phyloP scores from a whole-genome alignment of 1,284 basidiomycete species.

The Puccinia polysora region DNA sequence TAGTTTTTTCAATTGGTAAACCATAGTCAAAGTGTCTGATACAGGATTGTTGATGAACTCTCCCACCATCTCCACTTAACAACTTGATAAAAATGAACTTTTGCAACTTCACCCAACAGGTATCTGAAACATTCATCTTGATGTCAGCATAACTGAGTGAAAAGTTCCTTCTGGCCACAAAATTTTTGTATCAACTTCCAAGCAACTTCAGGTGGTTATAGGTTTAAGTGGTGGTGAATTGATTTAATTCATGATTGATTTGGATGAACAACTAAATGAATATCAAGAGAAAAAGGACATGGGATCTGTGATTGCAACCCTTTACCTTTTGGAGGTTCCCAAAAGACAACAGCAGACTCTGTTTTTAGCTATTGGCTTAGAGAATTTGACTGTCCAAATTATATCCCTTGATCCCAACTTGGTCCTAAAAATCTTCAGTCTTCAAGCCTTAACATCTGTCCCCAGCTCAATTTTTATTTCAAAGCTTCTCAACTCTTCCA shows the following conservation, averaged over 20 bases:
- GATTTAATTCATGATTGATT: constrained; percentile 83
- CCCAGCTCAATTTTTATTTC: too few relatives aligned
- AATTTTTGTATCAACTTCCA: too few relatives aligned
- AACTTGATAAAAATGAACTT: constrained; percentile 82
- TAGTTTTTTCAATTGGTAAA: constrained; percentile 82
- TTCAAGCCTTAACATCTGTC: too few relatives aligned
- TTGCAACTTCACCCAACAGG: constrained; percentile 90
- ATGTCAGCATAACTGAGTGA: too few relatives aligned
- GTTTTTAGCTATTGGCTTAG: constrained; percentile 92
- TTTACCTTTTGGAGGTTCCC: constrained; percentile 90
- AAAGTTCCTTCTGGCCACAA: too few relatives aligned
- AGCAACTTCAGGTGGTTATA: too few relatives aligned
- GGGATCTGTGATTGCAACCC: constrained; percentile 87
- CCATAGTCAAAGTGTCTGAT: constrained; percentile 93
- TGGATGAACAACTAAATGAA: constrained; percentile 93
- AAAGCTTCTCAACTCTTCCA: too few relatives aligned
- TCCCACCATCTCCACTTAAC: constrained; percentile 91
- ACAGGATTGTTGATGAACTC: constrained; percentile 90
- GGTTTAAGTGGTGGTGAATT: too few relatives aligned
- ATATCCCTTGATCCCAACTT: too few relatives aligned
- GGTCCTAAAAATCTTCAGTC: too few relatives aligned
- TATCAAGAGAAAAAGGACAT: constrained; percentile 95
- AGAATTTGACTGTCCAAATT: too few relatives aligned
- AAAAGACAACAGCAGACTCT: constrained; percentile 87
- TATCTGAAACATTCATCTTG: constrained; percentile 82